phyloP scores from a whole-genome alignment of 2,329 filamentous ascomycete species.

The Neopestalotiopsis clavispora region DNA sequence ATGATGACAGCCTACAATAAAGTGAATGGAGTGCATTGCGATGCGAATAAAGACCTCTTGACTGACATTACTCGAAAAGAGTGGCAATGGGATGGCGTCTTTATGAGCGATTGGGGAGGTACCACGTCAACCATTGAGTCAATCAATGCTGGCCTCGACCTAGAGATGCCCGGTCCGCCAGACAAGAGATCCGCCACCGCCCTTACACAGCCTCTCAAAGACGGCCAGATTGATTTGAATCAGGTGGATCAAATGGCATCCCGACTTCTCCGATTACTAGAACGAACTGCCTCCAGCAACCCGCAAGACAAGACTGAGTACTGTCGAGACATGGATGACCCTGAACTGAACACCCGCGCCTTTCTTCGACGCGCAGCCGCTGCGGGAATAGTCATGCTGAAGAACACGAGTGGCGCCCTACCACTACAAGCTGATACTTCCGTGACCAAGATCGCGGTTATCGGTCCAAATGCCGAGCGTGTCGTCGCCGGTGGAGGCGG shows the following conservation, averaged over 20 bases:
- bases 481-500: conserved; percentile 65
- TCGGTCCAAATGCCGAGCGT: conserved; percentile 38
- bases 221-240: conserved; percentile 59
- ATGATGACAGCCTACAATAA: conserved; percentile 67
- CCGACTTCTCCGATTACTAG: conserved; percentile 61
- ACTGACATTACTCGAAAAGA: conserved; percentile 57
- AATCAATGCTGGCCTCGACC: conserved; percentile 56
- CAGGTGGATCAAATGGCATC: conserved; percentile 62
- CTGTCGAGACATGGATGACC: conserved; percentile 60
- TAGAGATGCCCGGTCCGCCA: conserved; percentile 64
- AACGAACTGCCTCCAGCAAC: conserved; percentile 57
- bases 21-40: conserved; percentile 51
- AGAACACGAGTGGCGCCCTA: conserved; percentile 69
- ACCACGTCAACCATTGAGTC: conserved; percentile 59
- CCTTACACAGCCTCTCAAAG: conserved; percentile 56
- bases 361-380: conserved; percentile 52
- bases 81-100: conserved; percentile 61
- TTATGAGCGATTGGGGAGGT: conserved; percentile 66
- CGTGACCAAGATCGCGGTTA: neutral
- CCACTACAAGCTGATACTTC: conserved; percentile 64
- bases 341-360: conserved; percentile 64
- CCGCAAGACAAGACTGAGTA: conserved; percentile 47
- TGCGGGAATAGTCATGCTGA: conserved; percentile 74
- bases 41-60: conserved; percentile 45
- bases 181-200: conserved; percentile 36